phyloP scores from a whole-genome alignment of 306 rosid genomes.

The Cucurbita pepo region DNA sequence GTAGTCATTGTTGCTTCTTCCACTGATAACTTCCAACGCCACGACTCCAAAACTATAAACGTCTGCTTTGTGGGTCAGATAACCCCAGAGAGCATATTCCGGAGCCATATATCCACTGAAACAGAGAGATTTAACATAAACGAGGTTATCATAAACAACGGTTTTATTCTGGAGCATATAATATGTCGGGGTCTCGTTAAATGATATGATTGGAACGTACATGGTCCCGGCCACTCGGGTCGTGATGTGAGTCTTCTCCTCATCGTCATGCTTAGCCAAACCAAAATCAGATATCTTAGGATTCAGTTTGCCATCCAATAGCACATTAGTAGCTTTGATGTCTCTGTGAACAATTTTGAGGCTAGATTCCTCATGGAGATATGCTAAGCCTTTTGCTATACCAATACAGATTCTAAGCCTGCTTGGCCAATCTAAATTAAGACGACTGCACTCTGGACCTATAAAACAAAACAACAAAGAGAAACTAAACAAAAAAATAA shows the following conservation, averaged over 20 bases:
- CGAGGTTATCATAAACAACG: neutral
- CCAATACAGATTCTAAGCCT: conserved; percentile 55
- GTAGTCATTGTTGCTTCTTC: conserved; percentile 43
- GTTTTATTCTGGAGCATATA: neutral
- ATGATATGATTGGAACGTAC: conserved; percentile 13
- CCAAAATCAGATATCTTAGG: conserved; percentile 79
- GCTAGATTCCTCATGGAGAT: conserved; percentile 59
- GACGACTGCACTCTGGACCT: conserved; percentile 18
- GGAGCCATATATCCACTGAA: conserved; percentile 75
- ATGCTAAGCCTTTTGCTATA: conserved; percentile 65
- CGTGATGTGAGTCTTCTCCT: conserved; percentile 55
- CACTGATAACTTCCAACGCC: conserved; percentile 46
- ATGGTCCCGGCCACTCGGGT: conserved; percentile 80
- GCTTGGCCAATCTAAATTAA: conserved; percentile 40
- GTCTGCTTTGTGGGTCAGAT: conserved; percentile 51
- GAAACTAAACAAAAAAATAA: neutral
- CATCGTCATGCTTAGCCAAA: conserved; percentile 55
- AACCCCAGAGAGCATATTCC: conserved; percentile 66
- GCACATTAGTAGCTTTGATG: conserved; percentile 68
- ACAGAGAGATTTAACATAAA: conserved; percentile 1
- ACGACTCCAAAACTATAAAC: conserved; percentile 69
- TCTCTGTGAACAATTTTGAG: conserved; percentile 65
- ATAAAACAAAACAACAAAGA: neutral
- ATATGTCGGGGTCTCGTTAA: neutral
- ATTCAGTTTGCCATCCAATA: conserved; percentile 41